Base-by-base conservation (phyloP, 441 rosid genomes). In the Adansonia rubrostipa region DNA sequence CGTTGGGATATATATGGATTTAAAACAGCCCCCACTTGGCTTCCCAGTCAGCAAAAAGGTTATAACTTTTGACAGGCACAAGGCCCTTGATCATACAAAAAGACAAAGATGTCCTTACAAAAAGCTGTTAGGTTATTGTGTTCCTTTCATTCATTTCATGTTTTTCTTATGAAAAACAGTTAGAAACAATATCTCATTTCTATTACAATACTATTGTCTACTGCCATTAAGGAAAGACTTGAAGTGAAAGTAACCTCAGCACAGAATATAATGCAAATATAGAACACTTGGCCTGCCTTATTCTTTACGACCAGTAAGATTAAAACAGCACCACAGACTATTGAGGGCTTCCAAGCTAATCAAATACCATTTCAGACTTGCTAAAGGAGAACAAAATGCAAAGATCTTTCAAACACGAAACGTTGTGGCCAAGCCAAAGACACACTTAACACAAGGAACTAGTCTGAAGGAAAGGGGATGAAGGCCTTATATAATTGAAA, bases 401-500 rank as follows among this genome's bases (percentile, higher is more conserved):
- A 14, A 74, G 63, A 54, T 36, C 50, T 28, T 73, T 73, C 51
- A 28, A 56, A 10, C 14, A 60, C 2, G 64, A 1, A 24, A 62
- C 4, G 0, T n/a, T 62, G 36, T 11, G 45, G 51, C 5, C 24
- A 48, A 11, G 44, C 10, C 68, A 20, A 4, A 44, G 6, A 19
- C 33, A 17, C 54, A 45, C 54, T 9, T 67, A 19, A 4, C 36
- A 17, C 57, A 80, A 28, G 13, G 86, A 77, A 82, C 87, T 80
- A 54, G 84, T 75, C 54, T 64, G 86, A 76, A 91, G 97, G 84
- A 88, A 89, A 17, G 92, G 85, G 63, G 85, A 88, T 7, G 89
- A 84, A 44, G 98, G 93, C 89, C 95, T 89, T 33, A 87, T 91
- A 62, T 90, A 96, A 15, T 89, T 87, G 82, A 92, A 94, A 79